phyloP scores from a whole-genome alignment of 2,329 filamentous ascomycete species.

The Penicillium polonicum region DNA sequence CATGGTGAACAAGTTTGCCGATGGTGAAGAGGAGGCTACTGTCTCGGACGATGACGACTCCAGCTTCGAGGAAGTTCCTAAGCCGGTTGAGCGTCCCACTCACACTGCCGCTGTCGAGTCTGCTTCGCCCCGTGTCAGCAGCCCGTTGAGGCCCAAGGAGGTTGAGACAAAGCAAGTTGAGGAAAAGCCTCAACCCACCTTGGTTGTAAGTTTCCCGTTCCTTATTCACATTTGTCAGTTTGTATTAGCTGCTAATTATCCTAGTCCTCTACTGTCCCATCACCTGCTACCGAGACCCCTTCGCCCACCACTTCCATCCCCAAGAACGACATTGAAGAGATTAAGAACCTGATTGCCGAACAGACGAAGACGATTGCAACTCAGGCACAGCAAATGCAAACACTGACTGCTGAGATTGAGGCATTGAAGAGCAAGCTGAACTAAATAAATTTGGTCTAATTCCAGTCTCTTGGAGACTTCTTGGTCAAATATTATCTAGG shows the following conservation, averaged over 20 bases:
- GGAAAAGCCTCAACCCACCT: slow-evolving; percentile 25
- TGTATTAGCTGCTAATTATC: slow-evolving; percentile 5
- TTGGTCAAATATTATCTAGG: background rate
- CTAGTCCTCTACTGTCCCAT: slow-evolving; percentile 36
- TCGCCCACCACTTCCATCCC: slow-evolving; percentile 51
- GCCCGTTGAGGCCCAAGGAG: slow-evolving; percentile 33
- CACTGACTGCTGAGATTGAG: slow-evolving; percentile 72
- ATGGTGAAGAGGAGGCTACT: slow-evolving; percentile 62
- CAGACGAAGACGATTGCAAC: slow-evolving; percentile 74
- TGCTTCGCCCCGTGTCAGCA: slow-evolving; percentile 31
- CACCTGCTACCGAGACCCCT: slow-evolving; percentile 17
- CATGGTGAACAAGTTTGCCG: slow-evolving; percentile 83
- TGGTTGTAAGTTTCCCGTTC: slow-evolving; percentile 20
- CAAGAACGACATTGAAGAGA: slow-evolving; percentile 65
- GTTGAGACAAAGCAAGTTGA: slow-evolving; percentile 13
- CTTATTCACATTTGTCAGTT: background rate
- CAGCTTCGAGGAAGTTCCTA: slow-evolving; percentile 82
- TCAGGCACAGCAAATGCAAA: slow-evolving; percentile 74
- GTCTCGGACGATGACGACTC: slow-evolving; percentile 65
- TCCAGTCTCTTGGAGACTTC: background rate
- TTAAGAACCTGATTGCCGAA: slow-evolving; percentile 72
- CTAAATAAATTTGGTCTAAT: slow-evolving; percentile 17
- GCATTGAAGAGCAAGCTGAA: slow-evolving; percentile 74
- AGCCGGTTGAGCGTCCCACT: slow-evolving; percentile 66
- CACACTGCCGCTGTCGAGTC: slow-evolving; percentile 25